Evolutionary conservation across 2,329 filamentous ascomycete genomes (phyloP).

Genomic region (Sordariomycetes sp.): DNA sequence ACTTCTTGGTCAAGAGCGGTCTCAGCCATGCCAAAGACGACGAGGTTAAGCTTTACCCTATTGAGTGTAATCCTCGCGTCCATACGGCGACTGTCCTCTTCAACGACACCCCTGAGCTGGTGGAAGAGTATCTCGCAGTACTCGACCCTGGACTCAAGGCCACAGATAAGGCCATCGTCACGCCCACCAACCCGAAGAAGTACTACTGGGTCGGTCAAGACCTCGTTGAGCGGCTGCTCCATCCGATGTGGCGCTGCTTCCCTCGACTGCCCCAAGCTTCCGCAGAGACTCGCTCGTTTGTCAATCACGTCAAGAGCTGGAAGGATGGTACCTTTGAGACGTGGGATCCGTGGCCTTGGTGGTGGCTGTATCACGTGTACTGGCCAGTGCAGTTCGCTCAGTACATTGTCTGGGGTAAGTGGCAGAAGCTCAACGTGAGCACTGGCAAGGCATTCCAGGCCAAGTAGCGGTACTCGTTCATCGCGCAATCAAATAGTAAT

Average conservation of each 20-base stretch:
- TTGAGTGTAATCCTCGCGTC: conserved; percentile 62
- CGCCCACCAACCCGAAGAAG: conserved; percentile 12
- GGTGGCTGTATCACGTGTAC: conserved; percentile 47
- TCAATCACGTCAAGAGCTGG: conserved; percentile 35
- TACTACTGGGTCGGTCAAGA: conserved; percentile 64
- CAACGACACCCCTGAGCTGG: conserved; percentile 32
- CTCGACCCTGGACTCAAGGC: conserved; percentile 17
- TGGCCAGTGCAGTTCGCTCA: conserved; percentile 42
- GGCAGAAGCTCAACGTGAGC: conserved; percentile 60
- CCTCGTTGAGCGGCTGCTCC: conserved; percentile 39
- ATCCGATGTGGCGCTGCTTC: conserved; percentile 27
- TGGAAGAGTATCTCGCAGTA: conserved; percentile 41
- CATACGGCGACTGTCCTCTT: conserved; percentile 62
- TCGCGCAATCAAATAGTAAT: neutral
- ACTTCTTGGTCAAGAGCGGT: conserved; percentile 46
- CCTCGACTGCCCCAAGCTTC: conserved; percentile 9
- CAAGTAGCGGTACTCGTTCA: neutral
- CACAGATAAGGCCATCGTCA: conserved; percentile 5
- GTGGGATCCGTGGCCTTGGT: conserved; percentile 48
- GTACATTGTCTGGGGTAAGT: conserved; percentile 36
- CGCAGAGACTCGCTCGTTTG: conserved; percentile 15
- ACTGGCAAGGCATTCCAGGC: conserved; percentile 33
- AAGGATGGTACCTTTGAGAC: conserved; percentile 43
- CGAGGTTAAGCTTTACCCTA: conserved; percentile 38
- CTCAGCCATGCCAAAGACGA: conserved; percentile 22